Percentiles rank a stretch among this genome's conserved stretches.
phyloP scores from a whole-genome alignment of 1,139 yeast species.

The Magnusiomyces tetraspermus region DNA sequence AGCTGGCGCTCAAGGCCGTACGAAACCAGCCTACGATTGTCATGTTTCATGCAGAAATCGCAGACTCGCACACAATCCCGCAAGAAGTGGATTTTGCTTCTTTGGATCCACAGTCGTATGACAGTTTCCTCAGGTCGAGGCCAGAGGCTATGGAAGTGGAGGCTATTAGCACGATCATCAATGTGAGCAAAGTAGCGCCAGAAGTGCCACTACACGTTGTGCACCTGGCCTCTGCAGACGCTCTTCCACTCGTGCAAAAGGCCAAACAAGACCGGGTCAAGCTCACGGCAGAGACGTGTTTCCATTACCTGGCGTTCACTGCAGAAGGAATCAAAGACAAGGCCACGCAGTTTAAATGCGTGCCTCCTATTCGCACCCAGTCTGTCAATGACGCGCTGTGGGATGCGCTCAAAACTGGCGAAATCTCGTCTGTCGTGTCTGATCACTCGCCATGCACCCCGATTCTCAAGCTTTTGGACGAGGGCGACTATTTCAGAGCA shows the following conservation, averaged over 20 bases:
- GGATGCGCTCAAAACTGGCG: constrained; percentile 57
- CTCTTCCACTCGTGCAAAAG: constrained; percentile 54
- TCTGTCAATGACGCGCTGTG: constrained; percentile 63
- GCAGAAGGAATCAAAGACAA: constrained; percentile 71
- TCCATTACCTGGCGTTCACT: constrained; percentile 71
- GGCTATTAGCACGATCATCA: constrained; percentile 64
- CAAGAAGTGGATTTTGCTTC: constrained; percentile 1
- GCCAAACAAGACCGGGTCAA: constrained; percentile 56
- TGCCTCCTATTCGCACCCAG: constrained; percentile 84
- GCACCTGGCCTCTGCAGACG: constrained; percentile 78
- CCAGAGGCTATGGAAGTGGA: constrained; percentile 83
- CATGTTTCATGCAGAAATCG: constrained; percentile 80
- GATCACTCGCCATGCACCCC: constrained; percentile 97
- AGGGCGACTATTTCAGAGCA: constrained; percentile 82
- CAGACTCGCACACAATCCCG: constrained; percentile 3
- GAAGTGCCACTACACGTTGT: constrained; percentile 67
- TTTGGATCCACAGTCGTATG: constrained; percentile 43
- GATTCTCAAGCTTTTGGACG: constrained; percentile 65
- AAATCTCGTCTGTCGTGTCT: constrained; percentile 79
- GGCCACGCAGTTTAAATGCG: constrained; percentile 79
- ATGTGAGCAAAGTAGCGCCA: constrained; percentile 50
- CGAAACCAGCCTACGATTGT: constrained; percentile 56
- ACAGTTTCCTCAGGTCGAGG: constrained; percentile 69
- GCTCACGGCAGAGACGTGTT: constrained; percentile 82
- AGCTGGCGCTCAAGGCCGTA: constrained; percentile 53